A percentile compares a stretch with the other conserved stretches of the same genome.
These are phyloP conservation scores for Penicillium roqueforti DNA, from an alignment of 495 filamentous ascomycete species.

Conservation along the genomic window DNA sequence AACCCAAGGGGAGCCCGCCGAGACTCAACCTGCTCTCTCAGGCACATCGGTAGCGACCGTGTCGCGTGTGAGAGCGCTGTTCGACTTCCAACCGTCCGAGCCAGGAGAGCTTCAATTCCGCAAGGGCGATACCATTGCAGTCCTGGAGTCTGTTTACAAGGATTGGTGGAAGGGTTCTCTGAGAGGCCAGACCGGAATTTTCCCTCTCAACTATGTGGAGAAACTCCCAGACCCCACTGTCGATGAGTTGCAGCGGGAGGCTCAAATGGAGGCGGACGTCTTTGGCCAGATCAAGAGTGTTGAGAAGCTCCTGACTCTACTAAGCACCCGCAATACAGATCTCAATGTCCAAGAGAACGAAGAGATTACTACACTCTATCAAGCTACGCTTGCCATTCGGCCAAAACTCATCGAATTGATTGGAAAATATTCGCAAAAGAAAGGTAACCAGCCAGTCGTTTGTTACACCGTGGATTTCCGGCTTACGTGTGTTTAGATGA, in stretches of 20 bases:
- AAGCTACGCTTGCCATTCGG: conserved; percentile 87
- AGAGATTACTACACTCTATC: conserved; percentile 89
- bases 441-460: conserved; percentile 55
- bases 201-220: conserved; percentile 97
- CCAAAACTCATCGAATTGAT: conserved; percentile 98
- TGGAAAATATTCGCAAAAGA: conserved; percentile 99
- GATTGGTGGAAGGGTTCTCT: conserved; percentile 99
- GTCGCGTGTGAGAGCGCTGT: conserved; percentile 87
- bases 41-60: conserved; percentile 96
- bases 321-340: conserved; percentile 92
- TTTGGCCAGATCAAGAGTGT: conserved; percentile 99
- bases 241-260: conserved; percentile 91
- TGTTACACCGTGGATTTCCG: not conserved
- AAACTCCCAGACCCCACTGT: conserved; percentile 91
- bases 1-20: conserved; percentile 37
- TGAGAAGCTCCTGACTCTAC: conserved; percentile 86
- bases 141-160: conserved; percentile 95
- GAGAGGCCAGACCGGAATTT: conserved; percentile 92
- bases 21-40: conserved; percentile 50
- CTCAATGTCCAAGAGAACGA: conserved; percentile 84
- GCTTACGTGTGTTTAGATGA: conserved; percentile 61
- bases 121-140: conserved; percentile 95
- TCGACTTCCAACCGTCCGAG: conserved; percentile 92
- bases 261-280: conserved; percentile 95
- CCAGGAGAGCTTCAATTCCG: conserved; percentile 91